These are phyloP conservation scores for Pichia sp. DNA, from an alignment of 1,139 yeast species.

Conservation along the genomic window DNA sequence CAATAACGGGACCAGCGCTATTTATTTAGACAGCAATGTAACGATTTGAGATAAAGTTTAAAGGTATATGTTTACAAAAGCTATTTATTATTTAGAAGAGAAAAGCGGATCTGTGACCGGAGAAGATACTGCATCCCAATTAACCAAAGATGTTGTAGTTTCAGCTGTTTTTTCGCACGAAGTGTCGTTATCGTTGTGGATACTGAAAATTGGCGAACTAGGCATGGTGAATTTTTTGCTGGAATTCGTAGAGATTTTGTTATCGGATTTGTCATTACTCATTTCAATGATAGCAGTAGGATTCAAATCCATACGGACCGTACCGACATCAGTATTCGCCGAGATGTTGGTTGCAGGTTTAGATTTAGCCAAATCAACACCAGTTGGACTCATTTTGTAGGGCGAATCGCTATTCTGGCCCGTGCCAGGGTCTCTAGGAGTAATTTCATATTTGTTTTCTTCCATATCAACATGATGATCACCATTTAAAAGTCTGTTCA, in stretches of 20 bases:
- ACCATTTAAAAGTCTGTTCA: constrained; percentile 13
- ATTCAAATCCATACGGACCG: background rate
- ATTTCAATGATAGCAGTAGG: background rate
- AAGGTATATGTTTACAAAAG: too few relatives aligned
- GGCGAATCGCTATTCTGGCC: constrained; percentile 11
- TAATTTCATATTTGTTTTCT: constrained; percentile 17
- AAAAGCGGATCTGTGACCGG: constrained; percentile 19
- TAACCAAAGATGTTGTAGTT: constrained; percentile 11
- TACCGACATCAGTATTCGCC: background rate
- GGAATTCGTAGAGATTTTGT: background rate
- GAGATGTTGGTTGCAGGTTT: background rate
- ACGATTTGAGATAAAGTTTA: too few relatives aligned
- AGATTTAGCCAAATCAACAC: background rate
- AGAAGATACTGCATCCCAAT: constrained; percentile 21
- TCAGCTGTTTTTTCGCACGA: constrained; percentile 12
- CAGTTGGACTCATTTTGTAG: background rate
- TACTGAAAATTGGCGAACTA: constrained; percentile 23
- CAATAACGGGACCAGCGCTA: too few relatives aligned
- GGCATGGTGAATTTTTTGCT: constrained; percentile 16
- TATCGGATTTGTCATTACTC: background rate
- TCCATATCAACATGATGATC: background rate
- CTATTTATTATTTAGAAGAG: too few relatives aligned
- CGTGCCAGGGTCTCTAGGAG: constrained; percentile 24
- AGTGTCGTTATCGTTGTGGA: constrained; percentile 11
- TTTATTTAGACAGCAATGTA: too few relatives aligned